phyloP scores from a whole-genome alignment of 2,329 filamentous ascomycete genomes.

The Sporothrix luriei region DNA sequence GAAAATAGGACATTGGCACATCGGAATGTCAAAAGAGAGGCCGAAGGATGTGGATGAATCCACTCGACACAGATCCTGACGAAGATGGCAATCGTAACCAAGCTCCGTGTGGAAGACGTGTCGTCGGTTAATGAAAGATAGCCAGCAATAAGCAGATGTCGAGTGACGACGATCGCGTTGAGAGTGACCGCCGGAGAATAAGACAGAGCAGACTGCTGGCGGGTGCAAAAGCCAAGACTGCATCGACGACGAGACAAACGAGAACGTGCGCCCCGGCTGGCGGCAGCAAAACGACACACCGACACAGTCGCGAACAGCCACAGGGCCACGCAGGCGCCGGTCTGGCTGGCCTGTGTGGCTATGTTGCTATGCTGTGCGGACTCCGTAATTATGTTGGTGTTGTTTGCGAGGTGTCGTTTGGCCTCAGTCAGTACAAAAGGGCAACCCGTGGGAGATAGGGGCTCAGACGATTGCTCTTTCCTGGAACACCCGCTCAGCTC shows the following conservation, averaged over 20 bases:
- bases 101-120: no score
- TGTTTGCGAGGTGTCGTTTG: no score
- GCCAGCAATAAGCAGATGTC: neutral
- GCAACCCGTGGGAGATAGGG: neutral
- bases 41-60: neutral
- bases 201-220: neutral
- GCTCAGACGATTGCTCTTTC: conserved; percentile 16
- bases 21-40: neutral
- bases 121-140: neutral
- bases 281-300: conserved; percentile 13
- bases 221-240: neutral
- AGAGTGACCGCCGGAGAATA: neutral
- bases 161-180: neutral
- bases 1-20: neutral
- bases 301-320: neutral
- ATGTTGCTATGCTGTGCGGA: neutral
- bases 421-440: no score
- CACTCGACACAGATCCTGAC: conserved; percentile 10
- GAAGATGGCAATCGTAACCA: neutral
- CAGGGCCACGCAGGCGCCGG: neutral
- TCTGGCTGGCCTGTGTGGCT: conserved; percentile 17
- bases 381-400: no score
- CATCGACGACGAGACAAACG: conserved; percentile 12
- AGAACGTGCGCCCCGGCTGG: conserved; percentile 12
- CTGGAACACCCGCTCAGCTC: neutral